These are phyloP conservation scores for Mucor velutinosus DNA, from an alignment of 371 early-diverging fungal genomes.

Conservation along the genomic window DNA sequence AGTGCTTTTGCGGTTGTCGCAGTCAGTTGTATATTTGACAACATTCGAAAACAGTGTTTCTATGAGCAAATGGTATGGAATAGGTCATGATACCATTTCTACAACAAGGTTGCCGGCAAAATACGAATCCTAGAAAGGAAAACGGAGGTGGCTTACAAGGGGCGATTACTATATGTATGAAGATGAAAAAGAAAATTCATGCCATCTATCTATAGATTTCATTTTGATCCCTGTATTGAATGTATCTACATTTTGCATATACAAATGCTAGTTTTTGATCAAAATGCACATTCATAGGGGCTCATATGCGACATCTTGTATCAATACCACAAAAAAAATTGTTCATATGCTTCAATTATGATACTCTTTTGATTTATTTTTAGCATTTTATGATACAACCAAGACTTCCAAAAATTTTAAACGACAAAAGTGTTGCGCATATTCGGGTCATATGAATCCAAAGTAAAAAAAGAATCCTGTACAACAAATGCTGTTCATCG, in stretches of 20 bases:
- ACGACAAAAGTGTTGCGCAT: slow-evolving; percentile 12
- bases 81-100: slow-evolving; percentile 15
- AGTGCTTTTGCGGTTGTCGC: not conserved
- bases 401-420: not conserved
- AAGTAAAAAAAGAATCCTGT: slow-evolving; percentile 13
- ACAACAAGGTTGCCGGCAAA: not conserved
- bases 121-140: slow-evolving; percentile 1
- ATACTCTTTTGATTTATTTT: slow-evolving; percentile 3
- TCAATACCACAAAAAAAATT: not conserved
- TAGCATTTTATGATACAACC: not conserved
- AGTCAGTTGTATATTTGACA: not conserved
- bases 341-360: slow-evolving; percentile 1
- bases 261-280: no score
- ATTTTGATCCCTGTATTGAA: no score
- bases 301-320: not conserved
- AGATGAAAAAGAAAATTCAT: not conserved
- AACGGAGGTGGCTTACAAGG: slow-evolving; percentile 19
- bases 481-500: not conserved
- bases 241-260: no score
- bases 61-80: not conserved
- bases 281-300: not conserved
- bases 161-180: slow-evolving; percentile 1
- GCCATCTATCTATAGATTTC: not conserved
- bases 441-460: slow-evolving; percentile 18
- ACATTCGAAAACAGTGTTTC: not conserved